Evolutionary conservation across 2,329 filamentous ascomycete species (phyloP).

Genomic region (Macrophomina phaseolina): DNA sequence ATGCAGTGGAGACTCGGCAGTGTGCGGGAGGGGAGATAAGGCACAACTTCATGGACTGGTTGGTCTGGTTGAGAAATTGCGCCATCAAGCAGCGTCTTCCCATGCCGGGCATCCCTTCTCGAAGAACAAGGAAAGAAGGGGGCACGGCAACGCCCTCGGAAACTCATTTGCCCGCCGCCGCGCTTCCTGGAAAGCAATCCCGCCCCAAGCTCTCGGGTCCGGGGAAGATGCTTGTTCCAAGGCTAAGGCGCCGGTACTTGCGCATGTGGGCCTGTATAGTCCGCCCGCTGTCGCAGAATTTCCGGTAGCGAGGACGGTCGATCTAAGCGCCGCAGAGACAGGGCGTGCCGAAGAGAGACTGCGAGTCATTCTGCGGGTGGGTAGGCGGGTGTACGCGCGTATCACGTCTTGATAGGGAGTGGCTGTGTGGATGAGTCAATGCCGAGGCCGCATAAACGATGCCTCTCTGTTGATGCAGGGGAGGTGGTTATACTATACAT

Average conservation of each 20-base stretch:
- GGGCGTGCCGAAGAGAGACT: not conserved
- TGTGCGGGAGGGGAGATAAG: not conserved
- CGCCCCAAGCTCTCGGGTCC: not conserved
- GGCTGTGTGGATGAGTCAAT: not conserved
- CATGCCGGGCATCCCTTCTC: not conserved
- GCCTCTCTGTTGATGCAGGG: not conserved
- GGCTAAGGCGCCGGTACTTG: not conserved
- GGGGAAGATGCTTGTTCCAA: not conserved
- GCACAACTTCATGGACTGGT: too few species aligned
- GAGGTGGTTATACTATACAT: too few species aligned
- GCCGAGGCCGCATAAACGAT: not conserved
- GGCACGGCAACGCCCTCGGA: not conserved
- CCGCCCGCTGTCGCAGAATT: not conserved
- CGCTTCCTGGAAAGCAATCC: not conserved
- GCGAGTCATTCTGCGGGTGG: not conserved
- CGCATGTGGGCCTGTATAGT: not conserved
- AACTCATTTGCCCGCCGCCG: not conserved
- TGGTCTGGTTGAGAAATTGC: too few species aligned
- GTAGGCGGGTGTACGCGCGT: not conserved
- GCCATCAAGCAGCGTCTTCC: not conserved
- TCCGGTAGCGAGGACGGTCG: not conserved
- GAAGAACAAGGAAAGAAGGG: not conserved
- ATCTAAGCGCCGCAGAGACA: not conserved
- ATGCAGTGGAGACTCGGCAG: not conserved
- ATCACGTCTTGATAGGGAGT: not conserved